These are phyloP conservation scores for Fomitopsis betulina DNA, from an alignment of 1,284 basidiomycete genomes.

Conservation along the genomic window DNA sequence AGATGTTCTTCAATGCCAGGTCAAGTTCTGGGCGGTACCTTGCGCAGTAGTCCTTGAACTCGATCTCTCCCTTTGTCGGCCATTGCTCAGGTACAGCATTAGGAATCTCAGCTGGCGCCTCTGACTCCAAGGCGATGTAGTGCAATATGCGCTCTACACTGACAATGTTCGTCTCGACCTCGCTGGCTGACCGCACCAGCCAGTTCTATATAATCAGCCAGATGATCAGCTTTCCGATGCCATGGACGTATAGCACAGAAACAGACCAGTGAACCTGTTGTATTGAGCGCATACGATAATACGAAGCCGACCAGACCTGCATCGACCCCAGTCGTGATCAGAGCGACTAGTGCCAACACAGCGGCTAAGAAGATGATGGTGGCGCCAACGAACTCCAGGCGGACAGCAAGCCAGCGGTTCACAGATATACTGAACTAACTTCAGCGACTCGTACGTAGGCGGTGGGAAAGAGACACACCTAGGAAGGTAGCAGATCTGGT, in stretches of 20 bases:
- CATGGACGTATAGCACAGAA: background rate
- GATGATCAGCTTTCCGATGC: too few species aligned
- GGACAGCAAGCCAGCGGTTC: conserved; percentile 78
- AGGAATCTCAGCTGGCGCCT: conserved; percentile 73
- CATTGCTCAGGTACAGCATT: conserved; percentile 64
- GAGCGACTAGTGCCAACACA: conserved; percentile 62
- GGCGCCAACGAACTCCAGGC: conserved; percentile 82
- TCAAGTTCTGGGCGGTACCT: conserved; percentile 82
- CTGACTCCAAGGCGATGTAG: conserved; percentile 72
- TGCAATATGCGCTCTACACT: conserved; percentile 78
- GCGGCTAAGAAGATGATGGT: conserved; percentile 79
- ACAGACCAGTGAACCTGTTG: conserved; percentile 67
- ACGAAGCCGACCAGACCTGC: conserved; percentile 92
- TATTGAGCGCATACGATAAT: conserved; percentile 81
- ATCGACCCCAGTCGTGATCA: conserved; percentile 74
- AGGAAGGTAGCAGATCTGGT: conserved; percentile 77
- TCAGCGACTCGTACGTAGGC: background rate
- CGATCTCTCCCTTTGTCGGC: conserved; percentile 76
- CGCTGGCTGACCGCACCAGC: conserved; percentile 87
- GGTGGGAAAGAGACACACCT: conserved; percentile 5
- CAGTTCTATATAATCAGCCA: conserved; percentile 53
- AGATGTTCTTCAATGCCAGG: conserved; percentile 72
- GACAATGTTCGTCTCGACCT: conserved; percentile 93
- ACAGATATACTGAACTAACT: conserved; percentile 48
- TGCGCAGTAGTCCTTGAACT: conserved; percentile 80